Percentiles rank a stretch among this genome's conserved stretches.
Evolutionary conservation across 345 rosid genomes (phyloP).

Genomic region (Chamaenerion angustifolium): DNA sequence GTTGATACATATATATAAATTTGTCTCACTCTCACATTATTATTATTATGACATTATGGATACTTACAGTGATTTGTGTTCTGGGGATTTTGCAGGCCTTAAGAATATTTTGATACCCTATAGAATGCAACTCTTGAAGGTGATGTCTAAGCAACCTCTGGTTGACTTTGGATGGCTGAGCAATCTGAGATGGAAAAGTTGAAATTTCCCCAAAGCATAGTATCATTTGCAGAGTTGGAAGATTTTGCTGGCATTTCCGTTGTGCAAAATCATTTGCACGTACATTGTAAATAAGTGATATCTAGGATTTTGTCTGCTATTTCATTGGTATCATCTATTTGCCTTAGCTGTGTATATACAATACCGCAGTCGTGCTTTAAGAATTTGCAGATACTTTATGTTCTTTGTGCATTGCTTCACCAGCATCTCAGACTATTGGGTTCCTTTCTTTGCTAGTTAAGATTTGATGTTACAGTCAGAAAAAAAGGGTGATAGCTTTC

Average conservation of each 20-base stretch:
- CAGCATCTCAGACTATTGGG: too few relatives aligned
- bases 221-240: background rate
- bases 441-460: too few relatives aligned
- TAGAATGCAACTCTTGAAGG: constrained; percentile 57
- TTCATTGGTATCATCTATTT: too few relatives aligned
- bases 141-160: constrained; percentile 35
- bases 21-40: background rate
- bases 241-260: background rate
- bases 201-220: constrained; percentile 46
- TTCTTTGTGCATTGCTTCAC: too few relatives aligned
- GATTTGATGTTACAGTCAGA: too few relatives aligned
- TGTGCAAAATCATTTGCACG: too few relatives aligned
- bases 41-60: too few relatives aligned
- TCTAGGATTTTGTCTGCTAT: background rate
- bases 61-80: background rate
- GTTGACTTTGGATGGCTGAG: constrained; percentile 58
- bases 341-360: too few relatives aligned
- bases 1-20: background rate
- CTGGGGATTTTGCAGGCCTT: constrained; percentile 39
- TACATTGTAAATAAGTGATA: constrained; percentile 2
- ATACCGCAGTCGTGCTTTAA: too few relatives aligned
- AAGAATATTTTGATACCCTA: constrained; percentile 69
- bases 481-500: too few relatives aligned
- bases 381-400: too few relatives aligned
- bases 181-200: constrained; percentile 37